Conservation (phyloP, 129 eudicot genomes). For the Oenanthe sinensis region DNA sequence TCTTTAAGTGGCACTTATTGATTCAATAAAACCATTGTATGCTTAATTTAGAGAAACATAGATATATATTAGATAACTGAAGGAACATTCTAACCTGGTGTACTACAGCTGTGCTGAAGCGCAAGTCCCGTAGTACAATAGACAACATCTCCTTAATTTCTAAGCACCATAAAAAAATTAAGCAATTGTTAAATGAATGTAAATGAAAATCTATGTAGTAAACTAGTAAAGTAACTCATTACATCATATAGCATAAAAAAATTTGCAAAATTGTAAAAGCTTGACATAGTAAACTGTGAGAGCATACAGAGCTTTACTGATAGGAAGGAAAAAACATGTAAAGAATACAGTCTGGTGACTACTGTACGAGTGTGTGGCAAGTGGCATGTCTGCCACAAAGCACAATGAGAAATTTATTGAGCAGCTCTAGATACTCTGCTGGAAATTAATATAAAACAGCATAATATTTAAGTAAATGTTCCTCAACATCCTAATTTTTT, state of each 20-base stretch:
- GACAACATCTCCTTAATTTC: slow-evolving; percentile 84
- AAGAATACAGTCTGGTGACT: neutral
- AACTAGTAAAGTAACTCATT: neutral
- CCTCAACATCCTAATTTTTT: neutral
- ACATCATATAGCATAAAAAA: neutral
- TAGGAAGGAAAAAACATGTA: neutral
- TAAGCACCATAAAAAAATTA: neutral
- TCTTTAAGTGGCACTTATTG: neutral
- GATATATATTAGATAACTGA: neutral
- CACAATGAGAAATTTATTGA: neutral
- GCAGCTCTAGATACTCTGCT: neutral
- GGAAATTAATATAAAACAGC: neutral
- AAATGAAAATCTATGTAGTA: neutral
- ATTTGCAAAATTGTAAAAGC: neutral
- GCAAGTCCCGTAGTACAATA: slow-evolving; percentile 68
- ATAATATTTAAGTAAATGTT: neutral
- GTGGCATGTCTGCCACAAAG: neutral
- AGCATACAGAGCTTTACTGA: neutral
- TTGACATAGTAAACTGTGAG: neutral
- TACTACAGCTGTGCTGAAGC: slow-evolving; percentile 83
- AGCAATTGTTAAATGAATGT: neutral
- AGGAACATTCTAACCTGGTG: slow-evolving; percentile 57
- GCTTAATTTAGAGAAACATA: neutral
- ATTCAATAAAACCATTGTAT: neutral
- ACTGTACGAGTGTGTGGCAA: neutral